Conservation (phyloP, 352 stramenopile species). For the Peronospora farinosa region DNA sequence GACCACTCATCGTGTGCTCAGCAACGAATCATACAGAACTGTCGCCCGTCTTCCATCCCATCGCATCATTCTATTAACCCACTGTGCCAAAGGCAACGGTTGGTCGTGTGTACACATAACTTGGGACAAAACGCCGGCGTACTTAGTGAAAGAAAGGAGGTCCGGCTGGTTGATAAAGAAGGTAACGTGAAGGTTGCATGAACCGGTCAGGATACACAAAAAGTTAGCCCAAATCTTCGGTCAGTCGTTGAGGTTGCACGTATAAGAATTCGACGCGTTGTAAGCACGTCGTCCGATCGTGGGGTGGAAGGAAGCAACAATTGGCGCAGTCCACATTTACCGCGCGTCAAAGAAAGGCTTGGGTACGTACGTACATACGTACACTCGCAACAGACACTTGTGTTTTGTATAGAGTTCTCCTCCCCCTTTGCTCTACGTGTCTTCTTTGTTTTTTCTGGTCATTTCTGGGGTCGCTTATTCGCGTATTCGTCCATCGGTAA, state of each 20-base stretch:
- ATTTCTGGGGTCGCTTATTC: slow-evolving; percentile 23
- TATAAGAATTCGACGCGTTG: slow-evolving; percentile 21
- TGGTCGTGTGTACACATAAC: too few species aligned
- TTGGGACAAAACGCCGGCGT: background rate
- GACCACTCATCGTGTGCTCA: too few species aligned
- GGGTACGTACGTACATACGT: slow-evolving; percentile 12
- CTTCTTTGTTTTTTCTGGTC: background rate
- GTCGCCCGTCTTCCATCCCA: too few species aligned
- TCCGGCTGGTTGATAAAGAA: slow-evolving; percentile 6
- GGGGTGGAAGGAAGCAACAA: slow-evolving; percentile 22
- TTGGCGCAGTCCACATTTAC: slow-evolving; percentile 25
- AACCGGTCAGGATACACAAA: slow-evolving; percentile 2
- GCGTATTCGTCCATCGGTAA: slow-evolving; percentile 30
- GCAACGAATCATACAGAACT: too few species aligned
- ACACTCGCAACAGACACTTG: slow-evolving; percentile 5
- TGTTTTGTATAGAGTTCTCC: slow-evolving; percentile 8
- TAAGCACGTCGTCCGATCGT: slow-evolving; percentile 18
- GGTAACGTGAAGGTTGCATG: slow-evolving; percentile 8
- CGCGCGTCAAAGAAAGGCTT: slow-evolving; percentile 25
- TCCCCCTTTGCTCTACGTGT: slow-evolving; percentile 10
- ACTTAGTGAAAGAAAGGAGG: background rate
- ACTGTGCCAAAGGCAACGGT: too few species aligned
- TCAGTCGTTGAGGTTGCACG: slow-evolving; percentile 13
- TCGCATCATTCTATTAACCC: too few species aligned
- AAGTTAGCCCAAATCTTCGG: background rate